Percentiles rank a stretch among this genome's conserved stretches.
phyloP scores from a whole-genome alignment of 1,284 basidiomycete species.

The Leccinum fuscescens region DNA sequence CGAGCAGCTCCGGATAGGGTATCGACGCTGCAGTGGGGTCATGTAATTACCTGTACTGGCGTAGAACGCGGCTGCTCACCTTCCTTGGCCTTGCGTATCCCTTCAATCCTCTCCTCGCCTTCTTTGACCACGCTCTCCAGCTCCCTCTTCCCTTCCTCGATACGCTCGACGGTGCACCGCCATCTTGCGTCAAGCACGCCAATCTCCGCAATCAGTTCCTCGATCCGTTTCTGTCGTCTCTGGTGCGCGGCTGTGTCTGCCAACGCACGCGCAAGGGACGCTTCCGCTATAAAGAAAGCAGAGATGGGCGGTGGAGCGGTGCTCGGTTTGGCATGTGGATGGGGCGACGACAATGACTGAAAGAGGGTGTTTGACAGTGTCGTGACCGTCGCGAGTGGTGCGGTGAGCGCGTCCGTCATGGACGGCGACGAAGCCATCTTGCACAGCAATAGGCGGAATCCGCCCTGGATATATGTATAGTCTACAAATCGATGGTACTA shows the following conservation, averaged over 20 bases:
- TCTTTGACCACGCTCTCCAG: slow-evolving; percentile 67
- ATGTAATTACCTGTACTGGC: not conserved
- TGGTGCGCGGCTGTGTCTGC: slow-evolving; percentile 70
- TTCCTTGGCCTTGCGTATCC: slow-evolving; percentile 67
- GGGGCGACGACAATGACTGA: slow-evolving; percentile 60
- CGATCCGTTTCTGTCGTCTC: slow-evolving; percentile 69
- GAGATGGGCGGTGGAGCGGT: slow-evolving; percentile 57
- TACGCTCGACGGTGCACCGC: slow-evolving; percentile 59
- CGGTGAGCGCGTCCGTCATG: slow-evolving; percentile 58
- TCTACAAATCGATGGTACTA: slow-evolving; percentile 28
- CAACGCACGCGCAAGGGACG: slow-evolving; percentile 58
- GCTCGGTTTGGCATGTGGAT: slow-evolving; percentile 53
- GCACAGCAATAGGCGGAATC: not conserved
- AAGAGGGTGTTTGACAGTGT: slow-evolving; percentile 68
- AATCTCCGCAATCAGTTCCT: slow-evolving; percentile 66
- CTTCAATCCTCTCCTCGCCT: slow-evolving; percentile 65
- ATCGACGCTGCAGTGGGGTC: slow-evolving; percentile 53
- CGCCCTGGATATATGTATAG: not conserved
- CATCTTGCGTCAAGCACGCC: slow-evolving; percentile 62
- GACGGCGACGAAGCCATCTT: slow-evolving; percentile 18
- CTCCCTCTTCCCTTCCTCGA: slow-evolving; percentile 64
- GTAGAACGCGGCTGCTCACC: slow-evolving; percentile 40
- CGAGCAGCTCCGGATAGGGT: slow-evolving; percentile 74
- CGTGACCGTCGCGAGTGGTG: slow-evolving; percentile 61
- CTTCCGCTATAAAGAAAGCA: slow-evolving; percentile 61